These are phyloP conservation scores for Powellomyces hirtus DNA, from an alignment of 192 early-diverging fungal genomes.

Conservation along the genomic window DNA sequence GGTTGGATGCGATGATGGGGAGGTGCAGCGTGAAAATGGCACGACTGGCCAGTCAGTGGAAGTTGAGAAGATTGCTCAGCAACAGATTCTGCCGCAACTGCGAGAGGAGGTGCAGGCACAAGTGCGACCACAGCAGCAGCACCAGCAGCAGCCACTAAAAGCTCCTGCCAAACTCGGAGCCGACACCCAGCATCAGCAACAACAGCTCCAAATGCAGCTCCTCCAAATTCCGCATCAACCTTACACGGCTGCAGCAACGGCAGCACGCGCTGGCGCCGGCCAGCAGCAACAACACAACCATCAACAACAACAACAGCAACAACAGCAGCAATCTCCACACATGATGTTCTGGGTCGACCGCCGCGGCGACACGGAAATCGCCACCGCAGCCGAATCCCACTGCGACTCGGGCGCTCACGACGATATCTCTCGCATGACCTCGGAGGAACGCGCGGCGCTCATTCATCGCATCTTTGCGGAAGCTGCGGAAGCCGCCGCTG, in stretches of 20 bases:
- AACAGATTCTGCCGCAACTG: too few relatives aligned
- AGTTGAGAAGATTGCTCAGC: too few relatives aligned
- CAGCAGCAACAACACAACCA: background rate
- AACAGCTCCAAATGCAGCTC: background rate
- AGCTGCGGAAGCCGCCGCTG: background rate
- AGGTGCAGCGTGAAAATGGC: too few relatives aligned
- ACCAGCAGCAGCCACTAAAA: too few relatives aligned
- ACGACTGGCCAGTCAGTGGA: too few relatives aligned
- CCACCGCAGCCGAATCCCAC: background rate
- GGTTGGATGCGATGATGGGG: too few relatives aligned
- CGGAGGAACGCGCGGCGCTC: conserved; percentile 3
- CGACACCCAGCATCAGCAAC: too few relatives aligned
- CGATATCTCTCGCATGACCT: background rate
- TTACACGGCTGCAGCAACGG: background rate
- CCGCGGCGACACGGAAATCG: background rate
- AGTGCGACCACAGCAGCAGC: too few relatives aligned
- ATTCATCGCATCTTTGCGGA: conserved; percentile 18
- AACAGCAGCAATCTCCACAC: background rate
- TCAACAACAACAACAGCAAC: background rate
- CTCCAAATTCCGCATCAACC: background rate
- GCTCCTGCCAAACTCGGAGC: too few relatives aligned
- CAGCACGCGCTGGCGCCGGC: background rate
- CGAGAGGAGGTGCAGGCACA: too few relatives aligned
- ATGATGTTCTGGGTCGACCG: background rate
- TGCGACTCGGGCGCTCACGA: background rate